Conservation (phyloP, 306 rosid species). For the Malus sieversii region DNA sequence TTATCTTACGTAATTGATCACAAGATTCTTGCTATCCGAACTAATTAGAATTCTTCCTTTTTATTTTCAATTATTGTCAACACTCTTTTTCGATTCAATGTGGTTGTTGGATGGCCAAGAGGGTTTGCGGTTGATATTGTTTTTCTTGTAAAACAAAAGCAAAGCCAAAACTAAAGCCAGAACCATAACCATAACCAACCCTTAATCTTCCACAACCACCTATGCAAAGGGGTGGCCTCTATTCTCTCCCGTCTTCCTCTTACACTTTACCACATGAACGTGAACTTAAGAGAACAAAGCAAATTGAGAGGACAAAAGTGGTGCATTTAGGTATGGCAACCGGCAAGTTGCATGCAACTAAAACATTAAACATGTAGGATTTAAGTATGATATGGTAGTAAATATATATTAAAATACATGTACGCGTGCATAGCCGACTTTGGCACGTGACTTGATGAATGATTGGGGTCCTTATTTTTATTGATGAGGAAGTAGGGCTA, state of each 20-base stretch:
- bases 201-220: slow-evolving; percentile 33
- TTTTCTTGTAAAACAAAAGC: not conserved
- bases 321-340: not conserved
- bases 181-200: slow-evolving; percentile 7
- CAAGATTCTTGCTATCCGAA: not conserved
- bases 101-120: not conserved
- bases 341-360: not conserved
- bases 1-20: not conserved
- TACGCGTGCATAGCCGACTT: slow-evolving; percentile 54
- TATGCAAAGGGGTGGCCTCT: slow-evolving; percentile 31
- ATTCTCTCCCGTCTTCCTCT: not conserved
- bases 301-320: slow-evolving; percentile 8
- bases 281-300: slow-evolving; percentile 22
- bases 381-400: not conserved
- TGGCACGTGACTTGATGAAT: slow-evolving; percentile 44
- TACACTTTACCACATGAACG: slow-evolving; percentile 26
- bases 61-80: not conserved
- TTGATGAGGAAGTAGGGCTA: slow-evolving; percentile 31
- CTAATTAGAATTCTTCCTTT: not conserved
- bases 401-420: slow-evolving; percentile 23
- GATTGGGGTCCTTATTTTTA: not conserved
- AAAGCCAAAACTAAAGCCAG: not conserved
- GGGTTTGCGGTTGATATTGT: not conserved
- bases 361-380: not conserved
- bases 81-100: not conserved